Evolutionary conservation across 208 protist species (phyloP).

Genomic region (Balamuthia mandrillaris): DNA sequence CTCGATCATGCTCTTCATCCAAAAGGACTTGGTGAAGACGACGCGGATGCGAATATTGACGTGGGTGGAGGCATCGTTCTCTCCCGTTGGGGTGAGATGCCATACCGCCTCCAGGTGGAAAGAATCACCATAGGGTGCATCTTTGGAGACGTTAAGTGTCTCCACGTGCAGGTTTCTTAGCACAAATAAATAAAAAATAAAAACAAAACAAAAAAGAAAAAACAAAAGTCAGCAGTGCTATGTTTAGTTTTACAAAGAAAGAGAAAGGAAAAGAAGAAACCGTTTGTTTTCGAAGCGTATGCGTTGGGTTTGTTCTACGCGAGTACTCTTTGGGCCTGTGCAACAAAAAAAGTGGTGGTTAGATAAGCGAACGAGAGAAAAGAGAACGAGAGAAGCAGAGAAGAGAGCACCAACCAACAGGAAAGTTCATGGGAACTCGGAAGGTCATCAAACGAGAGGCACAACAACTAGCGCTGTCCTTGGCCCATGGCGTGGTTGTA

Average conservation of each 20-base stretch:
- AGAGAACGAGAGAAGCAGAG: too few relatives aligned
- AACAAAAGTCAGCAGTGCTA: neutral
- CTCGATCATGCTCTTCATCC: constrained; percentile 21
- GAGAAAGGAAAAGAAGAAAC: neutral
- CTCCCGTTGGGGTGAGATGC: neutral
- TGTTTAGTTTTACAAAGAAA: neutral
- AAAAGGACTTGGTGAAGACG: constrained; percentile 16
- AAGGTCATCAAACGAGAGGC: neutral
- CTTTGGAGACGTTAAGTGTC: neutral
- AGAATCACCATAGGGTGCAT: constrained; percentile 25
- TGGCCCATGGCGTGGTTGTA: neutral
- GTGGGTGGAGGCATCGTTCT: neutral
- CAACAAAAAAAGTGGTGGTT: neutral
- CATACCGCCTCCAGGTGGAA: neutral
- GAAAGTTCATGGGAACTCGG: constrained; percentile 7
- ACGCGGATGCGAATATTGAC: neutral
- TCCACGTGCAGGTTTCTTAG: constrained; percentile 23
- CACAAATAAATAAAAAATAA: too few relatives aligned
- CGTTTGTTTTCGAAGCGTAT: constrained; percentile 18
- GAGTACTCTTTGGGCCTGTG: neutral
- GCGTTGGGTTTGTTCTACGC: constrained; percentile 2
- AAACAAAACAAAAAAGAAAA: neutral
- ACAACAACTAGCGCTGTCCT: neutral
- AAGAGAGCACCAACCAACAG: neutral
- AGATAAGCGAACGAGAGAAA: too few relatives aligned